Conservation (phyloP, 108 stramenopile species). For the Conticribra guillardii region DNA sequence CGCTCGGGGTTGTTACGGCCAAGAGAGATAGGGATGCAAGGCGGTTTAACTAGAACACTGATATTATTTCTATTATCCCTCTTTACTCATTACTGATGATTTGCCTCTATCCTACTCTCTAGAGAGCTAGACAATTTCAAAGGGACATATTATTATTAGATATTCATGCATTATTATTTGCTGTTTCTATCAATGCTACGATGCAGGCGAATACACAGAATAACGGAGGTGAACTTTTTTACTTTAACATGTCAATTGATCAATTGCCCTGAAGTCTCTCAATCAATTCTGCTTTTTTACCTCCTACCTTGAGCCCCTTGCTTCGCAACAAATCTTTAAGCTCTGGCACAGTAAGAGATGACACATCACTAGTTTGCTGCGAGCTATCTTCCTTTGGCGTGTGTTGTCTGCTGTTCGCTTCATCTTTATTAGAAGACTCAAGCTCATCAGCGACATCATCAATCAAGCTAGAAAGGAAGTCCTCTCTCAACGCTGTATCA, state of each 20-base stretch:
- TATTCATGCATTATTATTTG: too few species aligned
- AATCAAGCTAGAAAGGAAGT: slow-evolving; percentile 43
- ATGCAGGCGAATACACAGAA: too few species aligned
- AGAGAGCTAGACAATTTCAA: too few species aligned
- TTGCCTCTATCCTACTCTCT: too few species aligned
- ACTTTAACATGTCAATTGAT: neutral
- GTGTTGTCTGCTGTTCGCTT: slow-evolving; percentile 7
- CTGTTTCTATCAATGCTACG: too few species aligned
- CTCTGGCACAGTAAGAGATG: slow-evolving; percentile 63
- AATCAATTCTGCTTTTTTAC: slow-evolving; percentile 85
- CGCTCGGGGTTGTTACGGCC: too few species aligned
- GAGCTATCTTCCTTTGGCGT: slow-evolving; percentile 4
- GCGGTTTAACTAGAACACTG: too few species aligned
- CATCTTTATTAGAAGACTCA: slow-evolving; percentile 25
- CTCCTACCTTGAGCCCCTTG: slow-evolving; percentile 81
- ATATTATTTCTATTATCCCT: too few species aligned
- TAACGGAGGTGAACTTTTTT: too few species aligned
- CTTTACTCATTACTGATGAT: too few species aligned
- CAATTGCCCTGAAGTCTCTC: slow-evolving; percentile 54
- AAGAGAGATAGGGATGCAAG: too few species aligned
- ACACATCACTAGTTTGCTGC: slow-evolving; percentile 17
- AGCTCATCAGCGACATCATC: slow-evolving; percentile 42
- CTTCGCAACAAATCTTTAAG: slow-evolving; percentile 79
- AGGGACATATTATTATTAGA: too few species aligned
- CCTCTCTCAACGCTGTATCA: slow-evolving; percentile 17